Percentiles rank a stretch among this genome's conserved stretches.
phyloP scores from a whole-genome alignment of 2,329 filamentous ascomycete genomes.

The Clarireedia sp. region DNA sequence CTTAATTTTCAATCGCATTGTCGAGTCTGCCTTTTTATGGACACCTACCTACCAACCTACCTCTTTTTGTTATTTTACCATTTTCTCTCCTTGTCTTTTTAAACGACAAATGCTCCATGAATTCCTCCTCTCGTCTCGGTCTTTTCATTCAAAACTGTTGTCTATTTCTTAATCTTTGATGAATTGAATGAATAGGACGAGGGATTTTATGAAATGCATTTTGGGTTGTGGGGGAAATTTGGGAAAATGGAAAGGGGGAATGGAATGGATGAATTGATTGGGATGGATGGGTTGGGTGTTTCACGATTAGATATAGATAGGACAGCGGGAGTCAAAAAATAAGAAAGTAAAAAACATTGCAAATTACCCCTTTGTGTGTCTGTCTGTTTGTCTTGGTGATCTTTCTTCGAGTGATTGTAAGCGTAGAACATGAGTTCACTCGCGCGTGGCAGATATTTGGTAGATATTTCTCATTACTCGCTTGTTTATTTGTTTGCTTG shows the following conservation, averaged over 20 bases:
- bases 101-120: background rate
- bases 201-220: background rate
- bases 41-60: background rate
- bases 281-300: background rate
- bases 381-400: no score
- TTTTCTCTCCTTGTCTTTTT: background rate
- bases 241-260: background rate
- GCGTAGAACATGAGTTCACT: no score
- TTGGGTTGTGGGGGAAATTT: background rate
- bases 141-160: background rate
- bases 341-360: conserved; percentile 11
- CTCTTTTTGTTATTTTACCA: background rate
- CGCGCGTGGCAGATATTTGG: no score
- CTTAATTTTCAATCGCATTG: background rate
- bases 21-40: background rate
- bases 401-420: no score
- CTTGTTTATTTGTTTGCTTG: no score
- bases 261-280: background rate
- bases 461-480: no score
- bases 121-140: background rate
- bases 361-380: background rate
- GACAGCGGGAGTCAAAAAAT: background rate
- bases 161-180: background rate
- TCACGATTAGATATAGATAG: conserved; percentile 9
- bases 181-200: background rate